Evolutionary conservation across 2,329 filamentous ascomycete genomes (phyloP), one percentile per base, ranked within the genome.

Genomic region (Microdochium paspali): DNA sequence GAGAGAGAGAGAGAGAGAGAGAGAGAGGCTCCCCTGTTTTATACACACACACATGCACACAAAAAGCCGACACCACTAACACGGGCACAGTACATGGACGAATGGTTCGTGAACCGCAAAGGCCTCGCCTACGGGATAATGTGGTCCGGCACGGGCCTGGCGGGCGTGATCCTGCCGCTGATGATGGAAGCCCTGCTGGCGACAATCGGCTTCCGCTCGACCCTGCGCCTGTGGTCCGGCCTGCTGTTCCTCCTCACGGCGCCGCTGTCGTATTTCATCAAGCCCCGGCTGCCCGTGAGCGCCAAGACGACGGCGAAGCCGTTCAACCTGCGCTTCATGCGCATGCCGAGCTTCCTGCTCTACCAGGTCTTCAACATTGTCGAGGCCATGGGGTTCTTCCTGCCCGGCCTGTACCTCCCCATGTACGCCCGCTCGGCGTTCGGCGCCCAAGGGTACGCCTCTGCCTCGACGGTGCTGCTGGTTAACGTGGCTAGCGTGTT

Each of bases 51-150:
- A 21, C 21, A 40, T 30, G 24, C 26, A 21, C 44, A 46, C 5
- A n/a, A n/a, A n/a, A n/a, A n/a, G n/a, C n/a, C n/a, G n/a, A n/a
- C n/a, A n/a, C n/a, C n/a, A n/a, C n/a, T n/a, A n/a, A n/a, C n/a
- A n/a, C n/a, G n/a, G 5, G 12, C 26, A 43, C 49, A 60, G 28
- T 81, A 79, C 61, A 66, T 83, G 52, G 75, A 82, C 50, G 75
- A 82, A 58, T 84, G 79, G 77, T 84, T 82, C 57, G 68, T 77
- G 21, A 67, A 65, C 39, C 70, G 72, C 40, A 79, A 79, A 45
- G 78, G 79, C 1, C 61, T 83, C 28, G 79, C 79, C 1, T 80
- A 78, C 54, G 82, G 82, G n/a, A 71, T 81, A 45, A 79, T 84
- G 71, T 82, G 76, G 73, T 74, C 71, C 10, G 70, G 74, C 2